A percentile compares a stretch with the other conserved stretches of the same genome.
These are phyloP conservation scores for Phytophthora lateralis DNA, from an alignment of 352 stramenopile genomes.

Conservation along the genomic window DNA sequence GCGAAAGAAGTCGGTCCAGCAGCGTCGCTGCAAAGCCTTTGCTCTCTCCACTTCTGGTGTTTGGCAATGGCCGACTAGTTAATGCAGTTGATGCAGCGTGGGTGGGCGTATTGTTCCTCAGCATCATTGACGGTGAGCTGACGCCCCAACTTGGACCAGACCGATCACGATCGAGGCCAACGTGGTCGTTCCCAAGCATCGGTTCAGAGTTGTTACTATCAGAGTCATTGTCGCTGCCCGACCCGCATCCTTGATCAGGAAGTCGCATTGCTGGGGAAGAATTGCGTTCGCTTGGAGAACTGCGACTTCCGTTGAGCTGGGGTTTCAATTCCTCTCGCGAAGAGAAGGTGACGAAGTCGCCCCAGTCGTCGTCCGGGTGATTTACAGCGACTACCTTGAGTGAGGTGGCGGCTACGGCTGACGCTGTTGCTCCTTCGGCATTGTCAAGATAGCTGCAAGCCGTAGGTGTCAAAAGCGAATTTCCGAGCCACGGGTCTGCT, in stretches of 20 bases:
- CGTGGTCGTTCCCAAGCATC: conserved; percentile 12
- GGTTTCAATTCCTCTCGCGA: conserved; percentile 12
- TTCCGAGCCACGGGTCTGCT: conserved; percentile 59
- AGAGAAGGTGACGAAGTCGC: conserved; percentile 59
- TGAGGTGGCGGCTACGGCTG: conserved; percentile 24
- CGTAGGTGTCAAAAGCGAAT: conserved; percentile 35
- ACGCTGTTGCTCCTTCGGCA: conserved; percentile 23
- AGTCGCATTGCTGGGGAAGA: conserved; percentile 1
- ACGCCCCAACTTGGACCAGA: conserved; percentile 9
- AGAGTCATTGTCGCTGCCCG: conserved; percentile 15
- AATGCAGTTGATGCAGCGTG: conserved; percentile 24
- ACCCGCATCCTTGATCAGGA: conserved; percentile 6
- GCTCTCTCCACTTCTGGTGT: conserved; percentile 9
- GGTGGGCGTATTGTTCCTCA: conserved; percentile 33
- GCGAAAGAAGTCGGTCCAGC: conserved; percentile 10
- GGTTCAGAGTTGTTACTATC: conserved; percentile 13
- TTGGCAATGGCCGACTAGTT: conserved; percentile 16
- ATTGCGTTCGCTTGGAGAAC: neutral
- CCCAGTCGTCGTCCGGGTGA: conserved; percentile 54
- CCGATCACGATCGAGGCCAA: conserved; percentile 15
- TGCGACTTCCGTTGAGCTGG: conserved; percentile 7
- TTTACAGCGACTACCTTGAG: conserved; percentile 50
- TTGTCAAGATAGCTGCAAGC: conserved; percentile 24
- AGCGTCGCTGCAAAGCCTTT: conserved; percentile 28
- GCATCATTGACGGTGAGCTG: conserved; percentile 13